phyloP scores from a whole-genome alignment of 1,139 yeast genomes.

The Candida anutae region DNA sequence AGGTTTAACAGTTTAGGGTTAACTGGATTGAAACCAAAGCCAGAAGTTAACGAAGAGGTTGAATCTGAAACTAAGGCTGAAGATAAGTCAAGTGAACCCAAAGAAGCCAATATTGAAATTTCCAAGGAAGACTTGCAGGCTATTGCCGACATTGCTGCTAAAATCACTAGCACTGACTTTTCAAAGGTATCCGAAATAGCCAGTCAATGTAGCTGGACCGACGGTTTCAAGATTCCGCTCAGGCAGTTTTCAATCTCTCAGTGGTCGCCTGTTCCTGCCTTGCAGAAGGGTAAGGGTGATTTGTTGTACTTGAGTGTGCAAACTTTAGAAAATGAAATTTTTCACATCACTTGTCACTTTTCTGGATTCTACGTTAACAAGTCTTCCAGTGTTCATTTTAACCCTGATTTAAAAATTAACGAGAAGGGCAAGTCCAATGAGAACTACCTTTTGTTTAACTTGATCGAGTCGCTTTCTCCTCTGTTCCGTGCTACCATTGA shows the following conservation, averaged over 20 bases:
- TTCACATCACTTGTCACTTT: conserved; percentile 69
- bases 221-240: conserved; percentile 32
- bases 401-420: conserved; percentile 47
- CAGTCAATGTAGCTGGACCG: conserved; percentile 15
- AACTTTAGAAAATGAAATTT: conserved; percentile 75
- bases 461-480: conserved; percentile 52
- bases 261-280: conserved; percentile 83
- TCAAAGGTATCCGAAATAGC: conserved; percentile 6
- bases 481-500: conserved; percentile 33
- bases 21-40: conserved; percentile 9
- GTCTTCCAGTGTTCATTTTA: conserved; percentile 61
- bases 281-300: conserved; percentile 62
- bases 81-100: conserved; percentile 2
- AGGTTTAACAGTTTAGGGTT: conserved; percentile 25
- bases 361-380: conserved; percentile 75
- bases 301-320: conserved; percentile 65
- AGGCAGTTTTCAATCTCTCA: conserved; percentile 59
- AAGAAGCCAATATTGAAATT: conserved; percentile 9
- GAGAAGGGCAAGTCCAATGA: conserved; percentile 29
- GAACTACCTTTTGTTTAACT: conserved; percentile 43
- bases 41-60: too few species aligned
- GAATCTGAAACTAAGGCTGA: conserved; percentile 2
- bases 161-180: conserved; percentile 3
- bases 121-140: conserved; percentile 9
- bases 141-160: conserved; percentile 7